Base-by-base conservation (phyloP, 2,329 filamentous ascomycete species). In the Gnomoniopsis smithogilvyi region DNA sequence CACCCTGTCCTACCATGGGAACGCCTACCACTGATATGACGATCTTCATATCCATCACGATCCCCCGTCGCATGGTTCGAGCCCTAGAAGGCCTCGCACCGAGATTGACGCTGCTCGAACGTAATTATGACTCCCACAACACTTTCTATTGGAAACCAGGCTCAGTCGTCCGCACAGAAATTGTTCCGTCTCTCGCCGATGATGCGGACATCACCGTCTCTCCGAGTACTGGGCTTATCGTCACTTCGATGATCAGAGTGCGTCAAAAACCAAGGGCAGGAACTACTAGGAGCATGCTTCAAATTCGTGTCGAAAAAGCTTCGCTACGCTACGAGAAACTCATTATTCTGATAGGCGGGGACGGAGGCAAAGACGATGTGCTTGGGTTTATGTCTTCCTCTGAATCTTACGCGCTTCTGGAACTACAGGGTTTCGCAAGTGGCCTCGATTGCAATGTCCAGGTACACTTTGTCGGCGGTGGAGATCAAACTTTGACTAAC, bases 191-290 rank as follows among this genome's bases (percentile, higher is more conserved):
- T 0, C 70, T 81, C 1, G 72, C 73, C 1, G 73, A 76, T 6
- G 89, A 92, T 69, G 88, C 90, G 2, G 92, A 96, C 66, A 72
- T 96, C 3, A 82, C 89, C 1, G 66, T 93, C 6, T 90, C 90
- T 0, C 85, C 90, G 0, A 78, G 77, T 0, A 85, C 82, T 0
- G 92, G 90, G 0, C 74, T 96, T 2, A 71, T 96, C 1, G 68
- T 90, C 21, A 90, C 90, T 1, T 90, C 84, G 0, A 74, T 93
- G 6, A 84, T 93, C 62, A 85, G 88, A 64, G 79, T 89, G 26
- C 88, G 87, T 47, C 93, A 96, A 67, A 83, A 80, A 51, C 78
- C 88, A 2, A 76, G 92, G 0, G 90, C 91, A 0, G 70, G 72
- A 76, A 71, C 10, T 62, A 66, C 0, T 69, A 63, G 74, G 38